Evolutionary conservation across 805 yeast species (phyloP), one percentile per base, ranked within the genome.

Genomic region (Yarrowia keelungensis): DNA sequence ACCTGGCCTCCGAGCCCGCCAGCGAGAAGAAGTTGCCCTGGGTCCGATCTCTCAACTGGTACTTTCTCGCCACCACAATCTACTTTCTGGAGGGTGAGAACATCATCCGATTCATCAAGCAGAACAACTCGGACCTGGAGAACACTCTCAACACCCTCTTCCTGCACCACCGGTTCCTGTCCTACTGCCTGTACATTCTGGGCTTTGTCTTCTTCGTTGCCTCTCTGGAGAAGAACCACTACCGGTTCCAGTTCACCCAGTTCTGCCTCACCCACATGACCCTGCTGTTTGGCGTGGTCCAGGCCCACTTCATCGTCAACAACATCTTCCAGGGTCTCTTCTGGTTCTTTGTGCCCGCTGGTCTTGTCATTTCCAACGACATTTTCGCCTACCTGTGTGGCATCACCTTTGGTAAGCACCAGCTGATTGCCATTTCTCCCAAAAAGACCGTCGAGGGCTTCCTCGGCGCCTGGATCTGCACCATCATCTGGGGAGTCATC

Each of bases 371-470:
- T 73, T 90, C 91, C 69, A 95, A 95, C 77, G 99, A 95, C 77
- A 92, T 94, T 67, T 93, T 92, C 83, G 99, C 99, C 35, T 95
- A 95, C 77, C 82, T 95, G 61, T 95, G 98, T 80, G 99, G 99
- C 56, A 95, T 95, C 72, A 91, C 98, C 1, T 92, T 95, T 80
- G 99, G 99, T 68, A 86, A 84, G 71, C 94, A 98, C 46, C 97
- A 91, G 76, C 85, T 95, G 75, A 91, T 95, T 73, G 92, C 90
- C 65, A 92, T 95, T 71, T 91, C 97, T 12, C 99, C 99, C 69
- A 95, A 95, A 79, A 95, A 95, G 80, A 95, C 99, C 3, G 92
- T 94, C 45, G 99, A 95, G 81, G 99, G 99, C 2, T 95, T 95
- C 75, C 80, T 94, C 62, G 99, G 99, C 66, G 99, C 98, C 16